Percentiles rank a stretch among this genome's conserved stretches.
Evolutionary conservation across 2,329 filamentous ascomycete genomes (phyloP).

Genomic region (Talaromyces islandicus): DNA sequence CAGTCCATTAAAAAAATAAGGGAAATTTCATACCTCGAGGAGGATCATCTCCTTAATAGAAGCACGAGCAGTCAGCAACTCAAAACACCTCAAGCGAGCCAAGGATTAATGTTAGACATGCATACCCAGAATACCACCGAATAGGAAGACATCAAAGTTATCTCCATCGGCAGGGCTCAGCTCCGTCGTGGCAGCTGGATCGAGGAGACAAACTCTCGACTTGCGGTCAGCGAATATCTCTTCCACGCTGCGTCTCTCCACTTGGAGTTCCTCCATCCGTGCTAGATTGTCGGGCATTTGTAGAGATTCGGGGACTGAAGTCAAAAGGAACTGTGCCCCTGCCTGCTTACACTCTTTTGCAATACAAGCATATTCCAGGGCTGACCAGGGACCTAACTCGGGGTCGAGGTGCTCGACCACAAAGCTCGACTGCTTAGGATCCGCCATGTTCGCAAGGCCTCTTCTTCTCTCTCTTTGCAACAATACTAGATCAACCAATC

Average conservation of each 20-base stretch:
- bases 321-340: slow-evolving; percentile 69
- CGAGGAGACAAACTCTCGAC: slow-evolving; percentile 76
- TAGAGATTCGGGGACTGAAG: slow-evolving; percentile 67
- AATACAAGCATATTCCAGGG: slow-evolving; percentile 85
- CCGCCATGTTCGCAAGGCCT: slow-evolving; percentile 16
- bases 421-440: slow-evolving; percentile 59
- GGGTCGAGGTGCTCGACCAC: slow-evolving; percentile 96
- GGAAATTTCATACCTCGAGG: slow-evolving; percentile 63
- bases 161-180: slow-evolving; percentile 76
- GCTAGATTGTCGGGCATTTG: slow-evolving; percentile 56
- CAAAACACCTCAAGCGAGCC: slow-evolving; percentile 2
- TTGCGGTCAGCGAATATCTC: slow-evolving; percentile 69
- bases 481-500: background rate
- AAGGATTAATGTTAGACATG: background rate
- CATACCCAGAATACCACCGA: slow-evolving; percentile 89
- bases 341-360: slow-evolving; percentile 68
- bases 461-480: background rate
- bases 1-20: slow-evolving; percentile 7
- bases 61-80: background rate
- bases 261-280: slow-evolving; percentile 55
- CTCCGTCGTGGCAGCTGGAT: slow-evolving; percentile 77
- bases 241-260: slow-evolving; percentile 75
- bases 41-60: slow-evolving; percentile 72
- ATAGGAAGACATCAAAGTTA: slow-evolving; percentile 83
- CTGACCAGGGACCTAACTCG: slow-evolving; percentile 89